phyloP scores from a whole-genome alignment of 202 grass and related monocot genomes.

The Panicum virgatum region DNA sequence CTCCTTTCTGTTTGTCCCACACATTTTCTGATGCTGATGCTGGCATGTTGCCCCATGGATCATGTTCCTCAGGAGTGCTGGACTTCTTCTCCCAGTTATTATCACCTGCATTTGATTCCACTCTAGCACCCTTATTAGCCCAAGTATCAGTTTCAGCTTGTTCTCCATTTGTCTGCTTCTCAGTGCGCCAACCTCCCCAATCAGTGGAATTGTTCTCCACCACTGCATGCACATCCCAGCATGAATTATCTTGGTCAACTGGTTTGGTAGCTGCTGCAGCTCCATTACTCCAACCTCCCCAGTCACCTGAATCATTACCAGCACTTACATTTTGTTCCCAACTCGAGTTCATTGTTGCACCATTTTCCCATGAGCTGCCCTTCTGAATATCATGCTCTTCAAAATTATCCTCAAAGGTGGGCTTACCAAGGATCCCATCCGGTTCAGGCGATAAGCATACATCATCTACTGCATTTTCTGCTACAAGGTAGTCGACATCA shows the following conservation, averaged over 20 bases:
- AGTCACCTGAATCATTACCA: slow-evolving; percentile 52
- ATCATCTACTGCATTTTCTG: slow-evolving; percentile 53
- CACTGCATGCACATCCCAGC: slow-evolving; percentile 31
- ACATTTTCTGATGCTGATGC: slow-evolving; percentile 33
- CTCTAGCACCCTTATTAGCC: slow-evolving; percentile 30
- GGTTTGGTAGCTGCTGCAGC: slow-evolving; percentile 26
- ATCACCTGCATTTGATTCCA: slow-evolving; percentile 23
- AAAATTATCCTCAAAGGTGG: slow-evolving; percentile 67
- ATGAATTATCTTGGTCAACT: slow-evolving; percentile 46
- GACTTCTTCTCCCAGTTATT: slow-evolving; percentile 34
- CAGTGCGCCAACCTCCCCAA: slow-evolving; percentile 53
- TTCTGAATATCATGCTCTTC: slow-evolving; percentile 57
- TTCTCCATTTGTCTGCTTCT: slow-evolving; percentile 38
- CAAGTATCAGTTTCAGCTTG: slow-evolving; percentile 34
- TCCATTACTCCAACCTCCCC: slow-evolving; percentile 62
- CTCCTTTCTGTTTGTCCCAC: slow-evolving; percentile 27
- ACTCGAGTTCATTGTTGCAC: slow-evolving; percentile 13
- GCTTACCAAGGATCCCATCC: slow-evolving; percentile 56
- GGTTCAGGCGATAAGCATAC: slow-evolving; percentile 75
- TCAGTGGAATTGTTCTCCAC: slow-evolving; percentile 38
- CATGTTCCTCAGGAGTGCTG: not conserved
- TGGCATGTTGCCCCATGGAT: slow-evolving; percentile 16
- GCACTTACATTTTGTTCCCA: slow-evolving; percentile 60
- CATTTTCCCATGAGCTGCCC: slow-evolving; percentile 40
- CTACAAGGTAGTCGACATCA: slow-evolving; percentile 81